phyloP scores from a whole-genome alignment of 345 rosid species.

The Populus alba region DNA sequence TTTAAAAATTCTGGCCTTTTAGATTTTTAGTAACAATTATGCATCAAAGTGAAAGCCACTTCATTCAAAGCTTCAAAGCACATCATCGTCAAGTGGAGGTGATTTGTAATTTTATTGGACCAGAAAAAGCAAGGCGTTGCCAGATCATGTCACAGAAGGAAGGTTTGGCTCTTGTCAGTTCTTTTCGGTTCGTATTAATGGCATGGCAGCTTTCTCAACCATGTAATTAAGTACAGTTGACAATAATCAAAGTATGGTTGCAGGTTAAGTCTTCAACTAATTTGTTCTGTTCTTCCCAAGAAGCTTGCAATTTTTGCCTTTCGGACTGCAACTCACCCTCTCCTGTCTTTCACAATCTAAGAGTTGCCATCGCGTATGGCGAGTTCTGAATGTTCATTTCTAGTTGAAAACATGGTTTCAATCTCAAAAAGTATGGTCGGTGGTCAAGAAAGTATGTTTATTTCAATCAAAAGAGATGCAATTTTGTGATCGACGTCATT shows the following conservation, averaged over 20 bases:
- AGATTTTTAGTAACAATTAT: neutral
- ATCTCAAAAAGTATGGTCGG: too few species aligned
- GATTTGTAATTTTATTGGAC: neutral
- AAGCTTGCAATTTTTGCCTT: neutral
- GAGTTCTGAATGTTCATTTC: neutral
- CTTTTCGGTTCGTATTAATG: neutral
- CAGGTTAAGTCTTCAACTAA: neutral
- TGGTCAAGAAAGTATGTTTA: too few species aligned
- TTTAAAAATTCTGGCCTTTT: too few species aligned
- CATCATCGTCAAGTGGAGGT: neutral
- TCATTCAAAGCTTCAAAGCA: neutral
- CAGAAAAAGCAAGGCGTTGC: neutral
- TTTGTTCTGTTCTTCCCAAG: neutral
- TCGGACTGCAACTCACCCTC: neutral
- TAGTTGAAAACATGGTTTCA: too few species aligned
- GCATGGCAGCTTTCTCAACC: neutral
- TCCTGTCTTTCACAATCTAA: too few species aligned
- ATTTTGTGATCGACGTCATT: neutral
- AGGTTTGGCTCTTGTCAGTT: neutral
- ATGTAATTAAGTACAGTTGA: neutral
- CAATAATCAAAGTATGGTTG: neutral
- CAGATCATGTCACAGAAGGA: neutral
- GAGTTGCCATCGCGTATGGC: too few species aligned
- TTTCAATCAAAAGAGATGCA: neutral
- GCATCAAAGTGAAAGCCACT: neutral